A percentile compares a stretch with the other conserved stretches of the same genome.
Conservation (phyloP, 2,329 filamentous ascomycete genomes). For the Blumeria hordei region DNA sequence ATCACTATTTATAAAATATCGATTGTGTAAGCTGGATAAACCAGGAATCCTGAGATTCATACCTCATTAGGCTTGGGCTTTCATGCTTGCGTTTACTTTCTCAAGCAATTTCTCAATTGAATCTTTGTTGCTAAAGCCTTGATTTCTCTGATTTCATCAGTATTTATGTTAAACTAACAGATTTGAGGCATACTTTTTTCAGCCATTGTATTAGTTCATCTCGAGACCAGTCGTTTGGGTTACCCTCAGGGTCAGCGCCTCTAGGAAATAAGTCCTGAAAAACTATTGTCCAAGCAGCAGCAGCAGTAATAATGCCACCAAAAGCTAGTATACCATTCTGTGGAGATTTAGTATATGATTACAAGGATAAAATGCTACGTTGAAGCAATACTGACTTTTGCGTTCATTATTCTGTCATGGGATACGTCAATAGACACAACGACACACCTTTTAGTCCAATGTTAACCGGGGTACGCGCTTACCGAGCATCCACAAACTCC, state of each 20-base stretch:
- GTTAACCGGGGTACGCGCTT: too few species aligned
- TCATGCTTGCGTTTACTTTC: constrained; percentile 43
- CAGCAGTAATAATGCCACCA: constrained; percentile 56
- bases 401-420: too few species aligned
- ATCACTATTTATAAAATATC: too few species aligned
- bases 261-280: constrained; percentile 59
- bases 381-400: too few species aligned
- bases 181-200: constrained; percentile 22
- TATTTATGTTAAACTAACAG: not conserved
- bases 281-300: constrained; percentile 66
- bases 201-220: constrained; percentile 68
- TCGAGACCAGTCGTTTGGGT: constrained; percentile 48
- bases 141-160: constrained; percentile 26
- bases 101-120: constrained; percentile 41
- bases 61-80: constrained; percentile 7
- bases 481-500: too few species aligned
- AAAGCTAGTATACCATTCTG: constrained; percentile 32
- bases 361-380: too few species aligned
- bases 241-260: constrained; percentile 51
- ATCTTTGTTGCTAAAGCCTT: constrained; percentile 33
- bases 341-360: not conserved
- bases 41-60: too few species aligned
- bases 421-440: too few species aligned
- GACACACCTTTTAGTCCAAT: too few species aligned
- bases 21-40: too few species aligned